Conservation (phyloP, 257 asterid species). For the Solanum chilense region DNA sequence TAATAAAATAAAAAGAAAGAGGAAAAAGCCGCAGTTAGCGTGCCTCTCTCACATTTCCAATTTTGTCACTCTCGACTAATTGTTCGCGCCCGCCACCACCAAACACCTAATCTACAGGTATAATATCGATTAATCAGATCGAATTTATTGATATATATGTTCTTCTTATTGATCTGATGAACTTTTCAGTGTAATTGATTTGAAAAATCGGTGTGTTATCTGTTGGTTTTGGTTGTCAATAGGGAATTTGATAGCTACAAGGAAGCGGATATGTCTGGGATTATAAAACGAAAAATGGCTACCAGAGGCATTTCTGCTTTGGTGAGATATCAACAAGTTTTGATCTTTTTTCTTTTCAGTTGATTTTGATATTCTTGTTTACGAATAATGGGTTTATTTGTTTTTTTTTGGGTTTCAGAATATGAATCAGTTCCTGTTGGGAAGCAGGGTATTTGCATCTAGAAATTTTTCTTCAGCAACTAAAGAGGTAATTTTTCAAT, state of each 20-base stretch:
- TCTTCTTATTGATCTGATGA: background rate
- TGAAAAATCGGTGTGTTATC: background rate
- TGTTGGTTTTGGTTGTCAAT: background rate
- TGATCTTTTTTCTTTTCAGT: background rate
- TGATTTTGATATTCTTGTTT: background rate
- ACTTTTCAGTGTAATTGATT: background rate
- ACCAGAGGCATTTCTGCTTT: constrained; percentile 29
- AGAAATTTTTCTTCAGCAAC: constrained; percentile 59
- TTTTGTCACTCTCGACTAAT: background rate
- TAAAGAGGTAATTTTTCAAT: constrained; percentile 36
- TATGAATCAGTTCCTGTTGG: background rate
- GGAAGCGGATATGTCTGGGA: constrained; percentile 38
- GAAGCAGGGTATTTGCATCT: constrained; percentile 43
- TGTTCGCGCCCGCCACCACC: background rate
- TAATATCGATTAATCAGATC: background rate
- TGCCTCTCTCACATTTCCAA: background rate
- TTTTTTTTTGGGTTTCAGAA: background rate
- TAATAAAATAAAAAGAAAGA: background rate
- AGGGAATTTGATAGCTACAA: background rate
- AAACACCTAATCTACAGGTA: background rate
- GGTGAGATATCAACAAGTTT: constrained; percentile 12
- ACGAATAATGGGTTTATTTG: background rate
- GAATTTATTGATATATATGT: background rate
- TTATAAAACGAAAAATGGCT: constrained; percentile 28
- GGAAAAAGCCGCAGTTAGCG: background rate